Conservation (phyloP, 192 early-diverging fungal genomes). For the Cladochytrium replicatum region DNA sequence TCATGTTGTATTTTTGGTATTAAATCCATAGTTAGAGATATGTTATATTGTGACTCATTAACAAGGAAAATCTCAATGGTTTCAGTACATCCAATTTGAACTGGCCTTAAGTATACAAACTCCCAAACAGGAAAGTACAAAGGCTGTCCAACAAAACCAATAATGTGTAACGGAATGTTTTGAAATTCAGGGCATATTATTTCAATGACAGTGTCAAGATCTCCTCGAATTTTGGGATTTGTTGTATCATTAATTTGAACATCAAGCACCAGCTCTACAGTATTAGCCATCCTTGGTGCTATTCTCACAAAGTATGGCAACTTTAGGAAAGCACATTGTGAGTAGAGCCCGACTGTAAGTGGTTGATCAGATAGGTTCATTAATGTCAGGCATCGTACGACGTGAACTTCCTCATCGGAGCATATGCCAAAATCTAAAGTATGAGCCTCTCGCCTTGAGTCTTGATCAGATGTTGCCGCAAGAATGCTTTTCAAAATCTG, state of each 20-base stretch:
- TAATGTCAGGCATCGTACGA: constrained; percentile 39
- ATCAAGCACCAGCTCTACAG: constrained; percentile 40
- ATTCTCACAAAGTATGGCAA: constrained; percentile 44
- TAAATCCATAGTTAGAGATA: constrained; percentile 19
- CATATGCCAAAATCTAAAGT: constrained; percentile 50
- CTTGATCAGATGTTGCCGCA: constrained; percentile 34
- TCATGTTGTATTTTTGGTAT: constrained; percentile 6
- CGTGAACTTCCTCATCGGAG: constrained; percentile 1
- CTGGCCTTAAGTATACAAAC: constrained; percentile 41
- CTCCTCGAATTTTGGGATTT: constrained; percentile 15
- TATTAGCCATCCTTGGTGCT: constrained; percentile 42
- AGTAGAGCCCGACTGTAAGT: constrained; percentile 38
- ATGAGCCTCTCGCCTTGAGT: constrained; percentile 31
- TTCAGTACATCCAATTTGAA: constrained; percentile 21
- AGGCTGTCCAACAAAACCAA: constrained; percentile 44
- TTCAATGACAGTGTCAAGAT: constrained; percentile 39
- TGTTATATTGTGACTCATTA: constrained; percentile 49
- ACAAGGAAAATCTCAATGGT: constrained; percentile 23
- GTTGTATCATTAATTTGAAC: constrained; percentile 8
- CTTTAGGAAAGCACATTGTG: constrained; percentile 33
- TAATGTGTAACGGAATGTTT: constrained; percentile 39
- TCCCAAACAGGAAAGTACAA: constrained; percentile 45
- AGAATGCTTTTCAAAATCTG: constrained; percentile 45
- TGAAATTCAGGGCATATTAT: constrained; percentile 54
- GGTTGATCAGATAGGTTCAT: constrained; percentile 40